Evolutionary conservation across 2,329 filamentous ascomycete genomes (phyloP).

Genomic region (Botrytis fabae): DNA sequence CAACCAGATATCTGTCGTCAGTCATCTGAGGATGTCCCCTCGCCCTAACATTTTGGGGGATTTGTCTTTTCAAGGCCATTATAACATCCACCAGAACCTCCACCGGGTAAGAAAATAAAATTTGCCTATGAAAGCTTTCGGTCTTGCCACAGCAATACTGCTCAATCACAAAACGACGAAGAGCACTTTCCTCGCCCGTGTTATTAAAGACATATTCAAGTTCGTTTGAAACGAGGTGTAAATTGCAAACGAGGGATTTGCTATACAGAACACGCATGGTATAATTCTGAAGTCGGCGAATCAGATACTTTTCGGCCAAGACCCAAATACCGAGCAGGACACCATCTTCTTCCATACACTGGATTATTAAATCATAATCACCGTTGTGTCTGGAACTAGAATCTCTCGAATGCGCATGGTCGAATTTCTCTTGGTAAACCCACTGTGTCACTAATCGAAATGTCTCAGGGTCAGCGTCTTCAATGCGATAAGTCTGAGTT

Average conservation of each 20-base stretch:
- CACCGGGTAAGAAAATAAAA: neutral
- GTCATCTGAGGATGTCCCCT: neutral
- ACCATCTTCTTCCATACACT: neutral
- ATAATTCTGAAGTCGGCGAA: conserved; percentile 2
- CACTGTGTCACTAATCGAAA: conserved; percentile 13
- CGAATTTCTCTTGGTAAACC: neutral
- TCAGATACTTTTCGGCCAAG: conserved; percentile 8
- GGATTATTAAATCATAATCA: accelerated
- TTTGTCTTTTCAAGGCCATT: neutral
- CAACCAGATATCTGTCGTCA: neutral
- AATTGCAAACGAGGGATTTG: neutral
- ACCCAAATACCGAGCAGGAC: neutral
- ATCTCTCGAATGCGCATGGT: neutral
- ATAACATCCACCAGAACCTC: neutral
- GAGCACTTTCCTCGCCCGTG: neutral
- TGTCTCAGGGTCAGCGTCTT: neutral
- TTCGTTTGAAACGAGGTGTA: neutral
- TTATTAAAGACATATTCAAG: neutral
- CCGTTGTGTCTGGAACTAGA: accelerated
- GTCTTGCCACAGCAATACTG: neutral
- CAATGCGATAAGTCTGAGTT: neutral
- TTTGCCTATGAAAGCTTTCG: accelerated
- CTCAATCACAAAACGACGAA: neutral
- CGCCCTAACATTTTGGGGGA: neutral
- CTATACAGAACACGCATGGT: neutral